Evolutionary conservation across 805 yeast species (phyloP).

Genomic region (Cyberlindnera euphorbiiphila): DNA sequence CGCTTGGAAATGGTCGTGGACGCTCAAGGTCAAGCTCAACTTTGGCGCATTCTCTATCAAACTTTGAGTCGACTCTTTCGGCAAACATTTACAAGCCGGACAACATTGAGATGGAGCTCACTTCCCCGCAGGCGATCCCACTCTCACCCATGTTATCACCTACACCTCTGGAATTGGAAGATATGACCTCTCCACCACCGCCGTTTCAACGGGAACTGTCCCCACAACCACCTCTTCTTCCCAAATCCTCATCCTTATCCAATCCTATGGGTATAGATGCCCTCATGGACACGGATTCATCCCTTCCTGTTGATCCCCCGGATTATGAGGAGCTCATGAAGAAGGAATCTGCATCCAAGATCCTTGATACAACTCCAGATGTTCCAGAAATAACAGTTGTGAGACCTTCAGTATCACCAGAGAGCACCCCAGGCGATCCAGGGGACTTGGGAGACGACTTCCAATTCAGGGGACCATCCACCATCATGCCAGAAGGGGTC

Average conservation of each 20-base stretch:
- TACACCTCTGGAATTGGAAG: conserved; percentile 43
- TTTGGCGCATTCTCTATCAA: conserved; percentile 30
- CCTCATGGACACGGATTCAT: conserved; percentile 15
- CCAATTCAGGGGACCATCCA: conserved; percentile 31
- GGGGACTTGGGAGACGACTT: conserved; percentile 32
- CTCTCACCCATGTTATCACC: conserved; percentile 47
- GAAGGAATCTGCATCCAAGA: conserved; percentile 10
- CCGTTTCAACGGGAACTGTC: conserved; percentile 43
- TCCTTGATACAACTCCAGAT: background rate
- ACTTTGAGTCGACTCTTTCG: conserved; percentile 32
- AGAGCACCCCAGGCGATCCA: conserved; percentile 13
- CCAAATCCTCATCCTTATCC: background rate
- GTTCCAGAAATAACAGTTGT: conserved; percentile 17
- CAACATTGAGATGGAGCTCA: conserved; percentile 39
- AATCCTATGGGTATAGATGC: conserved; percentile 16
- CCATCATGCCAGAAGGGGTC: conserved; percentile 33
- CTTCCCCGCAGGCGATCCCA: conserved; percentile 67
- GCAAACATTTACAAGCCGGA: conserved; percentile 57
- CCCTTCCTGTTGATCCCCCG: conserved; percentile 33
- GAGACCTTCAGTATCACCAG: conserved; percentile 16
- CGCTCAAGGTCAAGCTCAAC: conserved; percentile 31
- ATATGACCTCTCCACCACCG: conserved; percentile 47
- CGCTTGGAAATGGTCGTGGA: conserved; percentile 24
- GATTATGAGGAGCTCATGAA: conserved; percentile 30
- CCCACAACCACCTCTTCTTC: conserved; percentile 2